Evolutionary conservation across 768 basidiomycete species (phyloP).

Genomic region (Cyathus striatus): DNA sequence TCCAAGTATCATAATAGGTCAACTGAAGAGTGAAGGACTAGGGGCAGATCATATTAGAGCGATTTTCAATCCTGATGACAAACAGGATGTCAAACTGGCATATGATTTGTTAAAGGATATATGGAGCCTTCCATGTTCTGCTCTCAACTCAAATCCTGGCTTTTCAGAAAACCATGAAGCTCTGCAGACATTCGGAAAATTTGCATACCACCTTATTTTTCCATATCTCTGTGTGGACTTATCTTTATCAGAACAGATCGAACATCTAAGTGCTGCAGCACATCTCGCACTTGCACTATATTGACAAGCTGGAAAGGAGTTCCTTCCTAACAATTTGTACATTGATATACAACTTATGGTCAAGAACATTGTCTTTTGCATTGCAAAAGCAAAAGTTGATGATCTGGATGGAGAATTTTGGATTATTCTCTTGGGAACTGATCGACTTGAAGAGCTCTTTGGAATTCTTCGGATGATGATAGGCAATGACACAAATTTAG

Average conservation of each 20-base stretch:
- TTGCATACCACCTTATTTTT: constrained; percentile 14
- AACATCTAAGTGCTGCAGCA: constrained; percentile 17
- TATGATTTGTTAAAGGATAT: too few species aligned
- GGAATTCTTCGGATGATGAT: constrained; percentile 28
- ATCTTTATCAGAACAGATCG: constrained; percentile 20
- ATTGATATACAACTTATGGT: constrained; percentile 21
- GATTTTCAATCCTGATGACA: too few species aligned
- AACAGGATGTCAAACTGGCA: too few species aligned
- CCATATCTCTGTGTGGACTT: constrained; percentile 20
- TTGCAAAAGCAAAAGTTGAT: constrained; percentile 25
- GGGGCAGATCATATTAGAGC: too few species aligned
- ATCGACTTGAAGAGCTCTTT: constrained; percentile 28
- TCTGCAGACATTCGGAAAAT: constrained; percentile 11
- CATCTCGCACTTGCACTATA: constrained; percentile 19
- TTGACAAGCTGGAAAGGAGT: constrained; percentile 6
- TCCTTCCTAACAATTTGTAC: constrained; percentile 22
- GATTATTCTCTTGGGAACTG: constrained; percentile 31
- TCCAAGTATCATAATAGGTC: too few species aligned
- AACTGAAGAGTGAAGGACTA: too few species aligned
- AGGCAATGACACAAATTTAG: constrained; percentile 23
- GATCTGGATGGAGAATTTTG: constrained; percentile 23
- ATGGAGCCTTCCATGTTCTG: too few species aligned
- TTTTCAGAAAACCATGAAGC: too few species aligned
- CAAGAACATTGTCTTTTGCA: constrained; percentile 21
- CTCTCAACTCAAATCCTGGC: too few species aligned